These are phyloP conservation scores for Salix purpurea DNA, from an alignment of 345 rosid species.

Conservation along the genomic window DNA sequence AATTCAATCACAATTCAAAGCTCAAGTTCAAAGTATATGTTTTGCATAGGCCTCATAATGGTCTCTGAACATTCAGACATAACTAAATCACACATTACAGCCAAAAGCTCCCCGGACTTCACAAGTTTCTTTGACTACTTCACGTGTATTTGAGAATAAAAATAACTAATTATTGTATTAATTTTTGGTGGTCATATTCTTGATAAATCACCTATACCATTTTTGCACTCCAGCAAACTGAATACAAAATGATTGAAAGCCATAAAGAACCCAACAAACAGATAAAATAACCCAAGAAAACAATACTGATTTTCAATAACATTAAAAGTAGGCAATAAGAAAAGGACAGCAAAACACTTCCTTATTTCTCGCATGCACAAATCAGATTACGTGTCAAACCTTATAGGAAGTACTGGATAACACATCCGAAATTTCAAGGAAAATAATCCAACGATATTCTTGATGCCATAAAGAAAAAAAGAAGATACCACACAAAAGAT, in stretches of 20 bases:
- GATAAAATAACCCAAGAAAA: neutral
- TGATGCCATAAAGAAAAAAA: neutral
- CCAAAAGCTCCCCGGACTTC: neutral
- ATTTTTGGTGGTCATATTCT: neutral
- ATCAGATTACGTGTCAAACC: neutral
- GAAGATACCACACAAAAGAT: neutral
- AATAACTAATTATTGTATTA: too few species aligned
- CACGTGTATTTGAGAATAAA: neutral
- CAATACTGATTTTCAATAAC: neutral
- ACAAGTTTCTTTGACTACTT: neutral
- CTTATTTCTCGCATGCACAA: neutral
- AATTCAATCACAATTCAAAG: neutral
- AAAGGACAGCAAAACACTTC: neutral
- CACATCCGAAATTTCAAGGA: slow-evolving; percentile 6
- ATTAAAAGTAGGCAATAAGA: neutral
- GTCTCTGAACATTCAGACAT: neutral
- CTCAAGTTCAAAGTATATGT: neutral
- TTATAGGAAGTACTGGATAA: neutral
- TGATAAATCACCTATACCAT: neutral
- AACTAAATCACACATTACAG: neutral
- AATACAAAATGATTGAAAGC: neutral
- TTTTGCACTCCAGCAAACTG: neutral
- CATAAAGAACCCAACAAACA: neutral
- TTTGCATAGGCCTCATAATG: neutral
- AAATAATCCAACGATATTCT: neutral